Conservation (phyloP, 2,329 filamentous ascomycete species). For the Zasmidium angulare region DNA sequence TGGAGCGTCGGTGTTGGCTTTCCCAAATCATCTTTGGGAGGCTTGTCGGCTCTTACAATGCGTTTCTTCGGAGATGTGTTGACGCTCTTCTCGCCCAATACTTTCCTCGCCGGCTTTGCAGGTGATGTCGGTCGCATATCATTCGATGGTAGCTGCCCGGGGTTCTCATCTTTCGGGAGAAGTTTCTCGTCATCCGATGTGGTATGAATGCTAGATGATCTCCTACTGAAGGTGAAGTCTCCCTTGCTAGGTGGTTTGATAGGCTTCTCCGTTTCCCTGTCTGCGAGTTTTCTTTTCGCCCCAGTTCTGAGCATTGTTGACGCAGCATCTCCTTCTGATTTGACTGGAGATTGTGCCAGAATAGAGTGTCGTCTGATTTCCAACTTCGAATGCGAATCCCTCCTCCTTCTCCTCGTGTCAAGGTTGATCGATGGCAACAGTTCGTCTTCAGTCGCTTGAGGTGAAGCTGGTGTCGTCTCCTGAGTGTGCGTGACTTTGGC, state of each 20-base stretch:
- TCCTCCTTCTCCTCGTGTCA: slow-evolving; percentile 53
- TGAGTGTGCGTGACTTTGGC: not conserved
- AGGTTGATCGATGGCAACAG: slow-evolving; percentile 48
- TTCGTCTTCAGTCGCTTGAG: slow-evolving; percentile 36
- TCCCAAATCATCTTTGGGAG: slow-evolving; percentile 18
- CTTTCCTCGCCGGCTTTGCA: slow-evolving; percentile 29
- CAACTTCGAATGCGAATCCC: slow-evolving; percentile 48
- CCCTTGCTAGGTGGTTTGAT: slow-evolving; percentile 35
- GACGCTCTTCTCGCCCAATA: slow-evolving; percentile 43
- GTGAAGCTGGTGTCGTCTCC: not conserved
- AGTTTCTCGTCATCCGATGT: slow-evolving; percentile 8
- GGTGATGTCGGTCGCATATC: slow-evolving; percentile 6
- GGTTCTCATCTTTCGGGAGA: slow-evolving; percentile 1
- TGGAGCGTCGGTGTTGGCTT: slow-evolving; percentile 19
- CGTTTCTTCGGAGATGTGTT: slow-evolving; percentile 38
- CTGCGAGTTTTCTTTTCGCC: slow-evolving; percentile 58
- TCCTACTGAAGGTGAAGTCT: slow-evolving; percentile 50
- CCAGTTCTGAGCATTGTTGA: slow-evolving; percentile 45
- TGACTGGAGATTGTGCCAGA: slow-evolving; percentile 41
- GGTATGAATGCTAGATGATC: slow-evolving; percentile 20
- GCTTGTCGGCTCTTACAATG: slow-evolving; percentile 17
- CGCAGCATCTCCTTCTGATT: slow-evolving; percentile 35
- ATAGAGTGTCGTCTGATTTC: slow-evolving; percentile 43
- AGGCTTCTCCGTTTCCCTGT: slow-evolving; percentile 51
- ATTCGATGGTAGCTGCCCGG: slow-evolving; percentile 13